Conservation (phyloP, 2,329 filamentous ascomycete genomes). For the Diplocarpon rosae region DNA sequence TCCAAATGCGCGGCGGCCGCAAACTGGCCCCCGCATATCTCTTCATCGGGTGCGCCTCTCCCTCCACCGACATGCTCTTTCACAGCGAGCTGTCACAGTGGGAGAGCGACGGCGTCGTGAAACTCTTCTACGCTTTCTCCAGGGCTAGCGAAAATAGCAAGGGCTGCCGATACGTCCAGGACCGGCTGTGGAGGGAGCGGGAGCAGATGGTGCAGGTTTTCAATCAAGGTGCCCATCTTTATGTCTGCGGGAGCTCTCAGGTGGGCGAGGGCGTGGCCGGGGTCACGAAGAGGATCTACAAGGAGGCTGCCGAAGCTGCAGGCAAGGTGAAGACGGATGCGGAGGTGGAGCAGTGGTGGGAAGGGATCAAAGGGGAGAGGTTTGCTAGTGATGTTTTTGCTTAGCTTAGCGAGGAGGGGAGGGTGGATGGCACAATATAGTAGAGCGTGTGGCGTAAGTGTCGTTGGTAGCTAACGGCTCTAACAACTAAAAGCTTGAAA, state of each 20-base stretch:
- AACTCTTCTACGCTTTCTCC: slow-evolving; percentile 18
- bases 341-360: slow-evolving; percentile 35
- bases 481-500: too few relatives aligned
- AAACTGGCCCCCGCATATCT: slow-evolving; percentile 21
- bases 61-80: slow-evolving; percentile 19
- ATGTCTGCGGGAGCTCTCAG: slow-evolving; percentile 20
- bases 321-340: slow-evolving; percentile 30
- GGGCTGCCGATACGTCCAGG: slow-evolving; percentile 20
- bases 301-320: slow-evolving; percentile 27
- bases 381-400: slow-evolving; percentile 36
- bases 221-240: slow-evolving; percentile 19
- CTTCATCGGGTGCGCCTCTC: slow-evolving; percentile 22
- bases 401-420: neutral
- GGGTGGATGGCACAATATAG: too few relatives aligned
- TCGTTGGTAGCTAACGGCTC: too few relatives aligned
- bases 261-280: slow-evolving; percentile 35
- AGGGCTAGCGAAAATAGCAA: slow-evolving; percentile 15
- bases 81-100: slow-evolving; percentile 16
- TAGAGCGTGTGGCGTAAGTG: too few relatives aligned
- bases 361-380: slow-evolving; percentile 33
- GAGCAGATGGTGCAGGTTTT: slow-evolving; percentile 19
- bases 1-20: slow-evolving; percentile 30
- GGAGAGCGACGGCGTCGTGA: slow-evolving; percentile 19
- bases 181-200: slow-evolving; percentile 21
- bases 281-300: slow-evolving; percentile 32